A percentile compares a stretch with the other conserved stretches of the same genome.
Evolutionary conservation across 305 asterid genomes (phyloP).

Genomic region (Ajuga reptans): DNA sequence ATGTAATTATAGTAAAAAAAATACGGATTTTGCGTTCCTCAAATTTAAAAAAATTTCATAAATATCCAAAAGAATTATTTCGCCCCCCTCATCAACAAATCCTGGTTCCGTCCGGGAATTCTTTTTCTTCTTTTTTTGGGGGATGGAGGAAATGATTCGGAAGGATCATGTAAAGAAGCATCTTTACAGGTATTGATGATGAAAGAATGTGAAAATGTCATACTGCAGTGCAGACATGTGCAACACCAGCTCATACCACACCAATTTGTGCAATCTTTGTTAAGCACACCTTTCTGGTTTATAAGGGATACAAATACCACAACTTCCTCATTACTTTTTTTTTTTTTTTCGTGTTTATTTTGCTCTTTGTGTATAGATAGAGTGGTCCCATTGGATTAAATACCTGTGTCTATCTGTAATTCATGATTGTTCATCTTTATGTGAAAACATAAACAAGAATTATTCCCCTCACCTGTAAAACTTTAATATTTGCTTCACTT

Average conservation of each 20-base stretch:
- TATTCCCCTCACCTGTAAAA: constrained; percentile 11
- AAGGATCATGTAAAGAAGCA: neutral
- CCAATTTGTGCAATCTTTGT: neutral
- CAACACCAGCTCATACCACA: constrained; percentile 23
- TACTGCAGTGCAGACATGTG: constrained; percentile 24
- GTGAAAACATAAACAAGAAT: neutral
- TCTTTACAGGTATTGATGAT: constrained; percentile 5
- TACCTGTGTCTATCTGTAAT: constrained; percentile 8
- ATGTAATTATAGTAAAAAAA: too few species aligned
- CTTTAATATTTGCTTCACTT: neutral
- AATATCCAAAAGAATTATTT: too few species aligned
- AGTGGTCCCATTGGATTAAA: constrained; percentile 7
- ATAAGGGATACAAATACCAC: neutral
- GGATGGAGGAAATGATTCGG: neutral
- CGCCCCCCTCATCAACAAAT: too few species aligned
- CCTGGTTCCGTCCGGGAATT: too few species aligned
- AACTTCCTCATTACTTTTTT: neutral
- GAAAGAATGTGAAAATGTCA: neutral
- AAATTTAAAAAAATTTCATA: too few species aligned
- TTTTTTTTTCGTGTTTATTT: neutral
- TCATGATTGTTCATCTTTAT: neutral
- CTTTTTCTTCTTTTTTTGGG: too few species aligned
- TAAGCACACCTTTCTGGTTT: too few species aligned
- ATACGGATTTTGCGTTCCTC: too few species aligned
- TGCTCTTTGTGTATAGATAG: neutral